Base-by-base conservation (phyloP, 2,329 filamentous ascomycete species). In the Ramularia endophylla region DNA sequence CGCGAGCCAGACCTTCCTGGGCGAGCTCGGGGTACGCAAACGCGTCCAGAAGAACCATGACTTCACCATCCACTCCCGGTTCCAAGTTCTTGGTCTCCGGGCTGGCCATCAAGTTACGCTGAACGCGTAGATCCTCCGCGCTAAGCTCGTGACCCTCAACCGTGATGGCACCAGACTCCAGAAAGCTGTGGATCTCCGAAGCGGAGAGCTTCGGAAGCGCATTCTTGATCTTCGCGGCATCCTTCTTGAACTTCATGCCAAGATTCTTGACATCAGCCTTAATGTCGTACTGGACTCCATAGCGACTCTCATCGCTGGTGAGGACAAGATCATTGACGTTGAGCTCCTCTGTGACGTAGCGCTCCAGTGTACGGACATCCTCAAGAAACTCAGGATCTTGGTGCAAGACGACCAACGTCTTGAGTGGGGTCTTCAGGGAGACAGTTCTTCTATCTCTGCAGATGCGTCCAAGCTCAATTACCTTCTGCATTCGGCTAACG, bases 221-320 rank as follows among this genome's bases (percentile, higher is more conserved):
- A 68, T 90, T 94, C 73, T 94, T 94, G 54, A 97, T 88, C 61
- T 84, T 87, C 51, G 81, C 80, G 51, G 88, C 86, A 58, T 95
- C 89, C 68, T 95, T 95, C 75, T 94, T 94, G 54, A 97, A 76
- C 71, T 97, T 97, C 77, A 95, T 95, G 51, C 92, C 92, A 12
- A 98, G 75, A 2, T 86, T 84, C 11, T 92, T 88, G 84, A 92
- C 95, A 65, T 98, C 92, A 6, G 88, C 89, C 28, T 78, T 80
- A 12, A 90, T 87, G 47, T 85, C 87, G 68, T 95, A 94, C 60
- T 92, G 83, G 33, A 98, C 88, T 40, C 88, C 86, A 70, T 95
- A 95, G 62, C 84, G 86, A 41, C 80, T 83, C 67, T 97, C 92
- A 50, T 97, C 88, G 6, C 78, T 81, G 2, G 87, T 87, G 39